A percentile compares a stretch with the other conserved stretches of the same genome.
Evolutionary conservation across 176 grass and related monocot species (phyloP).

Genomic region (Zizania latifolia): DNA sequence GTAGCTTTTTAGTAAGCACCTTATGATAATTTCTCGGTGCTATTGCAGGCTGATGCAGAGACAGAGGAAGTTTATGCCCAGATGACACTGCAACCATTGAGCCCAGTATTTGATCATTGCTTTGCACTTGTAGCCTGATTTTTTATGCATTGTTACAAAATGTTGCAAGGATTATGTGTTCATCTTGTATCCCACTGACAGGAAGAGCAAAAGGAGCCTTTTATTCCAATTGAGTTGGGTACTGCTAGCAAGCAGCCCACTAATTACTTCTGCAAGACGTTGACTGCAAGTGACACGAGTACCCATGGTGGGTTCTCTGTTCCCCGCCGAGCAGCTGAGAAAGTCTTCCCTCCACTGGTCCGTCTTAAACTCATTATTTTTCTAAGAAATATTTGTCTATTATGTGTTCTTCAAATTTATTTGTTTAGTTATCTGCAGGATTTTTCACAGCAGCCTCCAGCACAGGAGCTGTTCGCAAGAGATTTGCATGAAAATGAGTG

Average conservation of each 20-base stretch:
- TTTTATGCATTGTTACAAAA: not conserved
- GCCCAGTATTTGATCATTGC: slow-evolving; percentile 45
- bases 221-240: slow-evolving; percentile 77
- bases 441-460: slow-evolving; percentile 86
- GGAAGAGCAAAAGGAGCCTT: slow-evolving; percentile 92
- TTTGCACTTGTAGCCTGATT: slow-evolving; percentile 9
- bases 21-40: slow-evolving; percentile 8
- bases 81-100: slow-evolving; percentile 92
- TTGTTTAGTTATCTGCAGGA: slow-evolving; percentile 41
- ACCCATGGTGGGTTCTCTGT: slow-evolving; percentile 98
- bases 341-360: slow-evolving; percentile 95
- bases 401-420: slow-evolving; percentile 6
- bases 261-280: slow-evolving; percentile 97
- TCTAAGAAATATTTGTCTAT: not conserved
- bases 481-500: slow-evolving; percentile 95
- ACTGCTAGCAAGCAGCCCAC: slow-evolving; percentile 81
- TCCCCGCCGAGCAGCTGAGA: slow-evolving; percentile 86
- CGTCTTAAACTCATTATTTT: slow-evolving; percentile 26
- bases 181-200: slow-evolving; percentile 29
- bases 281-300: slow-evolving; percentile 96
- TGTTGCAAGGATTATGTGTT: not conserved
- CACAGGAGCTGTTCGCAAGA: slow-evolving; percentile 77
- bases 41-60: slow-evolving; percentile 73
- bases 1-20: slow-evolving; percentile 17
- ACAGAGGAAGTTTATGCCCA: slow-evolving; percentile 99